Evolutionary conservation across 2,329 filamentous ascomycete species (phyloP), one percentile per base, ranked within the genome.

Genomic region (Talaromyces funiculosus): DNA sequence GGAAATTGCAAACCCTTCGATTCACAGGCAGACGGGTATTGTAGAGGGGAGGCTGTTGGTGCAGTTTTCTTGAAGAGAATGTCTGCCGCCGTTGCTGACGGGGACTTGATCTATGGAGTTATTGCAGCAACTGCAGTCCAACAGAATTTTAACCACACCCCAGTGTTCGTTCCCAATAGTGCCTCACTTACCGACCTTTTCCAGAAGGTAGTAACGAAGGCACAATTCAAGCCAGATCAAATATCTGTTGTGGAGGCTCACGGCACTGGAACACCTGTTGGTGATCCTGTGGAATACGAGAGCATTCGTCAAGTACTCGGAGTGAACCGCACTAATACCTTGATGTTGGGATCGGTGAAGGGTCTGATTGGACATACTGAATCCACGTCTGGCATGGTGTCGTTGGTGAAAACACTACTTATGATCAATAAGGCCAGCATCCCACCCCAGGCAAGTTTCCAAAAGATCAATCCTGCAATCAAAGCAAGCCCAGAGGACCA

Each of bases 1-100:
- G 82, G 82, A 1, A 75, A 78, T 40, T 84, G 79, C 14, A 79
- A 77, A 55, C 81, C 76, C 70, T 81, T 74, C 71, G 75, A 78
- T 65, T 67, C 64, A 1, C 66, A 64, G 0, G 82, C 78, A 0
- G 69, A 81, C 63, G 81, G 81, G 4, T 82, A 76, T 67, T 80
- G 74, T 29, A 74, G 81, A 1, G 81, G 78, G 6, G 83, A 85
- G 54, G 81, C 81, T 1, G 68, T 82, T 14, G 76, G 75, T 0
- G 68, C 73, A 0, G 62, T 86, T 0, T 68, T 85, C 0, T 61
- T 86, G 0, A 85, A 85, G 67, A 72, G 68, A 1, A 65, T 84
- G 0, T 68, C 66, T 2, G 67, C 74, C 1, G 84, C 84, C 0
- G 53, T 84, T 2, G 66, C 53, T 0, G 76, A 80, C 61, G 72